Percentiles rank a stretch among this genome's conserved stretches.
phyloP scores from a whole-genome alignment of 805 yeast genomes.

The Nakazawaea ishiwadae region DNA sequence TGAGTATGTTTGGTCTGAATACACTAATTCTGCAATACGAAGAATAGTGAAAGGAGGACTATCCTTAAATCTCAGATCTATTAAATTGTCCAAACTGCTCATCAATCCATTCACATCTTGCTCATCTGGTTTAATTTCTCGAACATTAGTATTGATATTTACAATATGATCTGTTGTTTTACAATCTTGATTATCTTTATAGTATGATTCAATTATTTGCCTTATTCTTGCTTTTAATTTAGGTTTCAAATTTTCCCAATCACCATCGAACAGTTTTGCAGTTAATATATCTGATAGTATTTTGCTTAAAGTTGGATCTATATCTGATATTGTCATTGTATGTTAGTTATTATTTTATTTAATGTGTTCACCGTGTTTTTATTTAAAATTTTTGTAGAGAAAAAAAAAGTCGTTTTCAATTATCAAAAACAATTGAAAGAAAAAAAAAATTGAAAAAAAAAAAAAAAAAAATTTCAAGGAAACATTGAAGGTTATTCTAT shows the following conservation, averaged over 20 bases:
- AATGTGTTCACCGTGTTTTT: not conserved
- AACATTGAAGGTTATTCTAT: too few relatives aligned
- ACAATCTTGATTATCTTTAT: conserved; percentile 1
- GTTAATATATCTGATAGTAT: not conserved
- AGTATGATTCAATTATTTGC: conserved; percentile 2
- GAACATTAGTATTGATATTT: conserved; percentile 6
- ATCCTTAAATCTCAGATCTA: not conserved
- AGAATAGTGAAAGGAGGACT: conserved; percentile 13
- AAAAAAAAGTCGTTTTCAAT: too few relatives aligned
- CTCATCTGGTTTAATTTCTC: conserved; percentile 7
- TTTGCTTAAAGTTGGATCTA: conserved; percentile 6
- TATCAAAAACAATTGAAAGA: not conserved
- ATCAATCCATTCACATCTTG: not conserved
- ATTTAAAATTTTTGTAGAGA: not conserved
- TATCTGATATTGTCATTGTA: conserved; percentile 6
- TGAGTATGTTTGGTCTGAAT: not conserved
- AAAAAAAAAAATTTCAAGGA: not conserved
- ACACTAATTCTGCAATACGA: conserved; percentile 8
- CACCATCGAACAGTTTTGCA: not conserved
- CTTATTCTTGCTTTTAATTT: not conserved
- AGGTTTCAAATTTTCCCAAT: conserved; percentile 1
- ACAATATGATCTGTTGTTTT: conserved; percentile 6
- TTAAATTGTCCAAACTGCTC: not conserved
- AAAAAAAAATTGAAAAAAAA: not conserved
- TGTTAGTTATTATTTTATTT: not conserved